These are phyloP conservation scores for Coriaria nepalensis DNA, from an alignment of 306 rosid genomes.

Conservation along the genomic window DNA sequence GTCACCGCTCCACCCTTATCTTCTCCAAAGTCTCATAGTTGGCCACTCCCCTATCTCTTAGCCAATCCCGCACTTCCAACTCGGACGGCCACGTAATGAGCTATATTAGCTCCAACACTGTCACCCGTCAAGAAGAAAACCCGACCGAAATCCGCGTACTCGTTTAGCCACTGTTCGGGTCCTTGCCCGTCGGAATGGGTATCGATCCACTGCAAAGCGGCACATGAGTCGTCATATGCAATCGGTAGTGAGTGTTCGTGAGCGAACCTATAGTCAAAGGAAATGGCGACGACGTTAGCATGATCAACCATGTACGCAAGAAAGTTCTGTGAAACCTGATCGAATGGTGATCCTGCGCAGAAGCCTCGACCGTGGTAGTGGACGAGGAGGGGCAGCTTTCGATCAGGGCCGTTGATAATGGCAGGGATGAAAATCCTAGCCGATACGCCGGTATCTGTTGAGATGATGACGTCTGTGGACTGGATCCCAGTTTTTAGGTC, in stretches of 20 bases:
- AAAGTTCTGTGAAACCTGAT: conserved; percentile 12
- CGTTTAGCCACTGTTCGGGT: conserved; percentile 19
- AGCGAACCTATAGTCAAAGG: conserved; percentile 20
- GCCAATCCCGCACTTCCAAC: conserved; percentile 13
- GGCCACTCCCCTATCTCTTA: conserved; percentile 16
- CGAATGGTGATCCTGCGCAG: conserved; percentile 23
- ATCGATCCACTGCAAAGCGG: conserved; percentile 18
- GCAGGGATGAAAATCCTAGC: conserved; percentile 30
- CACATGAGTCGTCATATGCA: conserved; percentile 19
- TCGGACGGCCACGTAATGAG: conserved; percentile 17
- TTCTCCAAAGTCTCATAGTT: conserved; percentile 9
- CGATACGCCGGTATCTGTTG: conserved; percentile 10
- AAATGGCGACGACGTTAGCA: conserved; percentile 10
- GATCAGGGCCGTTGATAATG: background rate
- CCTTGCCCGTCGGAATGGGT: conserved; percentile 8
- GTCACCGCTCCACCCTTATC: conserved; percentile 13
- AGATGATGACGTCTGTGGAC: conserved; percentile 7
- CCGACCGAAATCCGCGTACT: conserved; percentile 10
- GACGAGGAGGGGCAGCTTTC: conserved; percentile 24
- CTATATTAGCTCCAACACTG: conserved; percentile 21
- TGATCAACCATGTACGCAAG: conserved; percentile 12
- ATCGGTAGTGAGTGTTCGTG: conserved; percentile 20
- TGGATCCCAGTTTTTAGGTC: conserved; percentile 10
- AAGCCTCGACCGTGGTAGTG: conserved; percentile 34
- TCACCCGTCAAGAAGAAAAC: conserved; percentile 19